Conservation (phyloP, 345 rosid genomes). For the Boechera stricta region DNA sequence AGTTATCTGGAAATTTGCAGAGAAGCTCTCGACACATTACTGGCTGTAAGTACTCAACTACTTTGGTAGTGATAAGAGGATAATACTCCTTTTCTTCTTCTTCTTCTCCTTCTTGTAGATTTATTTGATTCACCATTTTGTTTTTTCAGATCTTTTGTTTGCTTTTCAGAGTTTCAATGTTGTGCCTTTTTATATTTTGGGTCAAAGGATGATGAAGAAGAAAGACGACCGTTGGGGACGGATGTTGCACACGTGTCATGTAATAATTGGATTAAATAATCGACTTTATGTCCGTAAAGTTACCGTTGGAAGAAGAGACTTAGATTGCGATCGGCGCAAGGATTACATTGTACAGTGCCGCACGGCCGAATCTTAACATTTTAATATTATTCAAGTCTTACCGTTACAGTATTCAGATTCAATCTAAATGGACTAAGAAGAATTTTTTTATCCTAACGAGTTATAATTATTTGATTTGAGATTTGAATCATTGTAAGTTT, state of each 20-base stretch:
- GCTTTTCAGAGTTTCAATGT: constrained; percentile 6
- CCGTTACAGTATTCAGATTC: constrained; percentile 18
- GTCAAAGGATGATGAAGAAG: constrained; percentile 19
- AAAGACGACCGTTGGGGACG: constrained; percentile 43
- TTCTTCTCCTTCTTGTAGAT: constrained; percentile 22
- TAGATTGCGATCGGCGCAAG: constrained; percentile 27
- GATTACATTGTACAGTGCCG: constrained; percentile 2
- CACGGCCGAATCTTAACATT: constrained; percentile 29
- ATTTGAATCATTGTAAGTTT: not conserved
- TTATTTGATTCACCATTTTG: constrained; percentile 26
- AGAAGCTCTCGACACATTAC: constrained; percentile 76
- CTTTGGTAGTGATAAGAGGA: constrained; percentile 57
- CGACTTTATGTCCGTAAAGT: constrained; percentile 28
- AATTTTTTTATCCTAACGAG: not conserved
- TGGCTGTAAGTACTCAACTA: constrained; percentile 78
- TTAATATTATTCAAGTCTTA: constrained; percentile 1
- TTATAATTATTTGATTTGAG: not conserved
- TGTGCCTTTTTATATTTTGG: constrained; percentile 9
- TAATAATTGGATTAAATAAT: not conserved
- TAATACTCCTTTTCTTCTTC: constrained; percentile 52
- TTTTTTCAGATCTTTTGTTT: not conserved
- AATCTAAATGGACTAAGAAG: not conserved
- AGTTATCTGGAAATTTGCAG: constrained; percentile 80
- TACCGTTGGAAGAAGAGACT: constrained; percentile 37
- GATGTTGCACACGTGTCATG: constrained; percentile 1